A percentile compares a stretch with the other conserved stretches of the same genome.
These are phyloP conservation scores for Boletus hoseneyae DNA, from an alignment of 1,284 basidiomycete species.

Conservation along the genomic window DNA sequence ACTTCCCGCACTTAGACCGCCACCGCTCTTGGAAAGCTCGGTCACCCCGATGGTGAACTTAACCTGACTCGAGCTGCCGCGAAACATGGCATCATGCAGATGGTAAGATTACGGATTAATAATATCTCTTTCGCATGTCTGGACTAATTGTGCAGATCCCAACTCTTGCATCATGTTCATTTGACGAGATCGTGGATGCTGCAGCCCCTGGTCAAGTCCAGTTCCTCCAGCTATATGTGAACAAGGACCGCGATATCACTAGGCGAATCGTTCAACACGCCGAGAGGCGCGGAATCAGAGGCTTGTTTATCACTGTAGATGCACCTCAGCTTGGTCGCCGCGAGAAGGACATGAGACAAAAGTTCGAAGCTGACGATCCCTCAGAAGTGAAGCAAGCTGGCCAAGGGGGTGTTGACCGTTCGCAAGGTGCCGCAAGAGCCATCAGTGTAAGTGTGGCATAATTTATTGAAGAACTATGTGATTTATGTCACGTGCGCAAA, in stretches of 20 bases:
- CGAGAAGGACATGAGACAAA: constrained; percentile 96
- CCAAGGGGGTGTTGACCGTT: constrained; percentile 68
- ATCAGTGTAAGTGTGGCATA: constrained; percentile 63
- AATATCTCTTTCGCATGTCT: background rate
- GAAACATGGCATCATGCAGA: constrained; percentile 80
- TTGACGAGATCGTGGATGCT: constrained; percentile 87
- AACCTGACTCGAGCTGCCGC: constrained; percentile 84
- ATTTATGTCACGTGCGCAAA: constrained; percentile 32
- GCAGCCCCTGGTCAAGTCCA: constrained; percentile 71
- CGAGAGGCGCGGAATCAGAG: constrained; percentile 80
- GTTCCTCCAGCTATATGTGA: constrained; percentile 82
- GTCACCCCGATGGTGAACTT: constrained; percentile 90
- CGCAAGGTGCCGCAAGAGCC: constrained; percentile 91
- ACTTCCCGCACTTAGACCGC: constrained; percentile 47
- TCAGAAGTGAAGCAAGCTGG: constrained; percentile 60
- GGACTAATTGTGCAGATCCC: constrained; percentile 58
- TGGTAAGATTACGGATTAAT: constrained; percentile 48
- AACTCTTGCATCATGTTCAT: constrained; percentile 84
- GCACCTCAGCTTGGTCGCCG: constrained; percentile 89
- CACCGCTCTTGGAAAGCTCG: constrained; percentile 86
- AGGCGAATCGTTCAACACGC: constrained; percentile 83
- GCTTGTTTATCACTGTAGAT: constrained; percentile 88
- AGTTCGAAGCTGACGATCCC: constrained; percentile 86
- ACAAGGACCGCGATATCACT: constrained; percentile 79
- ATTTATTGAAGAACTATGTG: background rate